phyloP scores from a whole-genome alignment of 2,329 filamentous ascomycete genomes.

The Fusarium sp. region DNA sequence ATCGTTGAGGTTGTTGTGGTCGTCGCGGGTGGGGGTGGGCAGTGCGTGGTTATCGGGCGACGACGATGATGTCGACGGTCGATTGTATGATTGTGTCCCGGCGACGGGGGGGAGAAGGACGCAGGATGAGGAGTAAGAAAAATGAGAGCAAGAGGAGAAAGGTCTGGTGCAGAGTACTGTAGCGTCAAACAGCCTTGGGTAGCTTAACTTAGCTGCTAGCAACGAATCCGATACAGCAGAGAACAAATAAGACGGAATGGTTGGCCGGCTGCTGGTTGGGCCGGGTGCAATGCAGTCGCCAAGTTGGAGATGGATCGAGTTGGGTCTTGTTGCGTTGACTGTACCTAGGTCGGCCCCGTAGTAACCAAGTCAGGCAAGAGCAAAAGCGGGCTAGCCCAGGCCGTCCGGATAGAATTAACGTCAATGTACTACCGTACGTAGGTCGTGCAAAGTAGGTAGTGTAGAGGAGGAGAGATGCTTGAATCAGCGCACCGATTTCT shows the following conservation, averaged over 20 bases:
- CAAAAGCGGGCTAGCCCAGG: constrained; percentile 22
- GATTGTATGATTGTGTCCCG: constrained; percentile 36
- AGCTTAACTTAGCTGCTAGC: constrained; percentile 29
- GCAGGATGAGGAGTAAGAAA: constrained; percentile 28
- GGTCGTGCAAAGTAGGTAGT: not conserved
- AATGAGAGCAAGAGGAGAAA: constrained; percentile 36
- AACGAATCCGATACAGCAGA: constrained; percentile 24
- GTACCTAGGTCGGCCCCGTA: constrained; percentile 7
- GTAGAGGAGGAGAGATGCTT: constrained; percentile 2
- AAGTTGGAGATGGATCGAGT: constrained; percentile 42
- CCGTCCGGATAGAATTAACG: constrained; percentile 16
- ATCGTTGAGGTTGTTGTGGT: constrained; percentile 31
- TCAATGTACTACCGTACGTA: not conserved
- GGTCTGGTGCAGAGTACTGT: constrained; percentile 11
- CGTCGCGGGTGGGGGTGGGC: constrained; percentile 28
- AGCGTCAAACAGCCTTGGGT: constrained; percentile 17
- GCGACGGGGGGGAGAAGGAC: constrained; percentile 9
- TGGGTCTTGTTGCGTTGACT: constrained; percentile 30
- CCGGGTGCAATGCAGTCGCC: constrained; percentile 40
- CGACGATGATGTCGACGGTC: constrained; percentile 37
- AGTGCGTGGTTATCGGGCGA: constrained; percentile 39
- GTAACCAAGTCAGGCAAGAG: not conserved
- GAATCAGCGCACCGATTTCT: constrained; percentile 16
- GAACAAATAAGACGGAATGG: constrained; percentile 18
- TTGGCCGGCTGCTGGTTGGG: constrained; percentile 38